A percentile compares a stretch with the other conserved stretches of the same genome.
These are phyloP conservation scores for Suhomyces sp. DNA, from an alignment of 805 yeast species.

Conservation along the genomic window DNA sequence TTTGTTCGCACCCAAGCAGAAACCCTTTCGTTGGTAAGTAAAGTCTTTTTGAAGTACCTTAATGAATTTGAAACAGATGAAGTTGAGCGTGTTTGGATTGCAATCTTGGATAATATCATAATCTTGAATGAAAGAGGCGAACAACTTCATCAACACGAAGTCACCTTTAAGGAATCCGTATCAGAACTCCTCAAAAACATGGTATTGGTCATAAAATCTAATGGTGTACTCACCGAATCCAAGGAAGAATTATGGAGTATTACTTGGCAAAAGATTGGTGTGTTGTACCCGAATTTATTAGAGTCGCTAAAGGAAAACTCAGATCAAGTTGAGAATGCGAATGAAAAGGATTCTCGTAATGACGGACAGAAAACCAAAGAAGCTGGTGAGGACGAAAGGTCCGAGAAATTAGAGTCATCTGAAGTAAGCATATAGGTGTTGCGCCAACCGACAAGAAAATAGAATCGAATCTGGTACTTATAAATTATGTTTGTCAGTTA, in stretches of 20 bases:
- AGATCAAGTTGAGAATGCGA: too few relatives aligned
- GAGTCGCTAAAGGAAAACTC: too few relatives aligned
- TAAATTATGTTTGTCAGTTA: too few relatives aligned
- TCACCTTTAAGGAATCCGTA: constrained; percentile 29
- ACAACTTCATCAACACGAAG: constrained; percentile 12
- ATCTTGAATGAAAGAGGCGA: constrained; percentile 24
- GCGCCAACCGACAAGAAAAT: too few relatives aligned
- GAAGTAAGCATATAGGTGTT: too few relatives aligned
- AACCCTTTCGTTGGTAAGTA: constrained; percentile 65
- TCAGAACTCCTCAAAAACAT: constrained; percentile 41
- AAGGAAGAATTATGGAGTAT: constrained; percentile 27
- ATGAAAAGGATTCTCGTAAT: too few relatives aligned
- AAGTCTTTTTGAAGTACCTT: constrained; percentile 41
- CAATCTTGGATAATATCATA: constrained; percentile 33
- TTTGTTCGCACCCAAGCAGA: constrained; percentile 67
- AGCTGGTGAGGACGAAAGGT: too few relatives aligned
- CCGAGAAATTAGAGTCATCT: too few relatives aligned
- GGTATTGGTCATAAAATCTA: constrained; percentile 37
- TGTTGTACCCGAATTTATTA: constrained; percentile 29
- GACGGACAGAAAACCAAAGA: too few relatives aligned
- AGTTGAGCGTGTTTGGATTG: constrained; percentile 32
- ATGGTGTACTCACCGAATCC: constrained; percentile 22
- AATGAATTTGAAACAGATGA: constrained; percentile 25
- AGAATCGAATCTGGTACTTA: too few relatives aligned
- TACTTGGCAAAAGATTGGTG: constrained; percentile 33